These are phyloP conservation scores for Arthrinium puccinioides DNA, from an alignment of 2,329 filamentous ascomycete species.

Conservation along the genomic window DNA sequence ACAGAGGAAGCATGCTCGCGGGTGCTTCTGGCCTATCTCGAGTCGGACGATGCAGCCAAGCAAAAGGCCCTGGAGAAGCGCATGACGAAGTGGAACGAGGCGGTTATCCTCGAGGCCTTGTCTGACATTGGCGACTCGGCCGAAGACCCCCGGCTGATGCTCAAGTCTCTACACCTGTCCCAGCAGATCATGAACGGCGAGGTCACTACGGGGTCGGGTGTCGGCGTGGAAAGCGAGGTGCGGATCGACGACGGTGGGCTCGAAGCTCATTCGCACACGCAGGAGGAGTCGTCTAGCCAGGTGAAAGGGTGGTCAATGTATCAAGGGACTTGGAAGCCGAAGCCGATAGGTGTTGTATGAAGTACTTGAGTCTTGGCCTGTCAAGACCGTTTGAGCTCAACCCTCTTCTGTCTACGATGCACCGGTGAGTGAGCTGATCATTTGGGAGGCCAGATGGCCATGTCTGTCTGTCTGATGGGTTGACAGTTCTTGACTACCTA, in stretches of 20 bases:
- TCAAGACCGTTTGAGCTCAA: too few species aligned
- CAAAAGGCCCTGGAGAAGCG: conserved; percentile 18
- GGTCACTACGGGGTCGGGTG: too few species aligned
- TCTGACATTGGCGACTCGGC: conserved; percentile 30
- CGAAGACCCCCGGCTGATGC: conserved; percentile 34
- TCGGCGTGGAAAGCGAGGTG: conserved; percentile 1
- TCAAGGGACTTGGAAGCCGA: conserved; percentile 47
- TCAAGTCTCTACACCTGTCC: conserved; percentile 37
- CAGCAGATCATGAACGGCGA: conserved; percentile 28
- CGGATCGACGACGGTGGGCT: neutral
- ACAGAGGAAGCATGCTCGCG: conserved; percentile 18
- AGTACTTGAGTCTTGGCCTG: too few species aligned
- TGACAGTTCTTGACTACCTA: too few species aligned
- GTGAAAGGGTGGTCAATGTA: conserved; percentile 39
- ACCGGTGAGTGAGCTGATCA: too few species aligned
- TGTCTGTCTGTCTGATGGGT: too few species aligned
- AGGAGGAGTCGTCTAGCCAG: conserved; percentile 9
- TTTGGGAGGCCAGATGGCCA: too few species aligned
- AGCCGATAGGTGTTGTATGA: conserved; percentile 51
- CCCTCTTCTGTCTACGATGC: too few species aligned
- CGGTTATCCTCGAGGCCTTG: conserved; percentile 28
- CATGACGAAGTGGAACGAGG: conserved; percentile 27
- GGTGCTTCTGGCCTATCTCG: conserved; percentile 31
- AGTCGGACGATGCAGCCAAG: conserved; percentile 10
- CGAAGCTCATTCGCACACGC: conserved; percentile 1